These are phyloP conservation scores for Ambrosia hybrid DNA, from an alignment of 140 eudicot genomes.

Conservation along the genomic window DNA sequence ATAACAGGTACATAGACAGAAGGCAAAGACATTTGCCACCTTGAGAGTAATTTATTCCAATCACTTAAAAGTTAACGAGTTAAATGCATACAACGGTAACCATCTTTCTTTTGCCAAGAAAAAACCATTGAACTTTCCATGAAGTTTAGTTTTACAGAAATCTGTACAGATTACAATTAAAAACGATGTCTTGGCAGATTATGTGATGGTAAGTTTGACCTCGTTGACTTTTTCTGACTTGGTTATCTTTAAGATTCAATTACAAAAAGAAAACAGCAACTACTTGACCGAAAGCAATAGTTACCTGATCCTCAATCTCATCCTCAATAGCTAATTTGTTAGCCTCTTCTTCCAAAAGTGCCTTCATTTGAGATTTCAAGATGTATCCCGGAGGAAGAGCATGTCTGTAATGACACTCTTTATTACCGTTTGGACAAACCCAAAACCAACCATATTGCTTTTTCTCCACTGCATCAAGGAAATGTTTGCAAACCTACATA, in stretches of 20 bases:
- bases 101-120: not conserved
- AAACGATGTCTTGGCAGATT: not conserved
- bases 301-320: conserved; percentile 90
- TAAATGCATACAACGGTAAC: conserved; percentile 15
- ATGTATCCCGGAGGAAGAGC: conserved; percentile 94
- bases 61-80: not conserved
- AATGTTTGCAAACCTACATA: conserved; percentile 80
- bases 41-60: not conserved
- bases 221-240: not conserved
- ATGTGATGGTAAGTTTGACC: not conserved
- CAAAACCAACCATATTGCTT: conserved; percentile 99
- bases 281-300: conserved; percentile 1
- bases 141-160: not conserved
- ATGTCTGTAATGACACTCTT: conserved; percentile 87
- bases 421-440: conserved; percentile 94
- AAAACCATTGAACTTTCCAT: not conserved
- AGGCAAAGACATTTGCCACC: not conserved
- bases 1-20: not conserved
- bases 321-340: conserved; percentile 83
- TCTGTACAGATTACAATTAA: not conserved
- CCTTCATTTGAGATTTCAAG: conserved; percentile 95
- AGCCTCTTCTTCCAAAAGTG: conserved; percentile 83
- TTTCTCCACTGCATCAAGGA: conserved; percentile 95
- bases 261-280: not conserved
- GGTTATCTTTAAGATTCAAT: not conserved